These are phyloP conservation scores for Cunninghamia lanceolata DNA, from an alignment of 75 land plant genomes.

Conservation along the genomic window DNA sequence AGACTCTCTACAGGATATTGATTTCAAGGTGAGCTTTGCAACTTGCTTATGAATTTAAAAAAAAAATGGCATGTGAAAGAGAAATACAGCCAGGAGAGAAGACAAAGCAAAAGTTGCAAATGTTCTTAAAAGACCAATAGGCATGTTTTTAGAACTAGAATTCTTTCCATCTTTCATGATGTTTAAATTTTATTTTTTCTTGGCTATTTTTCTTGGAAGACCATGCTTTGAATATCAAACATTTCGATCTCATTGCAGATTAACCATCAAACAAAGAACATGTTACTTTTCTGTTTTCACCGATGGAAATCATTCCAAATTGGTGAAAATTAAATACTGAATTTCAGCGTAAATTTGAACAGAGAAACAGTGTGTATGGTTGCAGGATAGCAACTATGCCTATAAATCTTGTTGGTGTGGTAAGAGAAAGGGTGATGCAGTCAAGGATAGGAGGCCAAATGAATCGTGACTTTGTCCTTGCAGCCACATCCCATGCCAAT, in stretches of 20 bases:
- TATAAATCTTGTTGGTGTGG: background rate
- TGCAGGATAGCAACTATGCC: background rate
- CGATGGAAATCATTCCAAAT: background rate
- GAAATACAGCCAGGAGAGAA: background rate
- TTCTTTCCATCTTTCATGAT: background rate
- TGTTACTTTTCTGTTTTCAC: background rate
- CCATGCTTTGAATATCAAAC: background rate
- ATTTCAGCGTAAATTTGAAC: background rate
- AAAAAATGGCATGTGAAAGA: background rate
- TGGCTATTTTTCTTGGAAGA: background rate
- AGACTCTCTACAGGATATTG: constrained; percentile 39
- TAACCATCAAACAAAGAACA: background rate
- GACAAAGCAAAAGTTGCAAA: background rate
- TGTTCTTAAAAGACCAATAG: background rate
- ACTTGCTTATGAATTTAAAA: background rate
- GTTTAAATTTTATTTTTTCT: background rate
- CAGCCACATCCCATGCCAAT: too few species aligned
- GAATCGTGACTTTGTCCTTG: too few species aligned
- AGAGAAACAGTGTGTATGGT: background rate
- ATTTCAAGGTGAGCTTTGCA: constrained; percentile 32
- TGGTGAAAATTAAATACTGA: background rate
- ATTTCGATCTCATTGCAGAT: background rate
- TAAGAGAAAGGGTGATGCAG: background rate
- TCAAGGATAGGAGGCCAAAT: too few species aligned
- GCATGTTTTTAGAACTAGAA: background rate